Conservation (phyloP, 2,329 filamentous ascomycete species). For the Scytalidium lignicola region DNA sequence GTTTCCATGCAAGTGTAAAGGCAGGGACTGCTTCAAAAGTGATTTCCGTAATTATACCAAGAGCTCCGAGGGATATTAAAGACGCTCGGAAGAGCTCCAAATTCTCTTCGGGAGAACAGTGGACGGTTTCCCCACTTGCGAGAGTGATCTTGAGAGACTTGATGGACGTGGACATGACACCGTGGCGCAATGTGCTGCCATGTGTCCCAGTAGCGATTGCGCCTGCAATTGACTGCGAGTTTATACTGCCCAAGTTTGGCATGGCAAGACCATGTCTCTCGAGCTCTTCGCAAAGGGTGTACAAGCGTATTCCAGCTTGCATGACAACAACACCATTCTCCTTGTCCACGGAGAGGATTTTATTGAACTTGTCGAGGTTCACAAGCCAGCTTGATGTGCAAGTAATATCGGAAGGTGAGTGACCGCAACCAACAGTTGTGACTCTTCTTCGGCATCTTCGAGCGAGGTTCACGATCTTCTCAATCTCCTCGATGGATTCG, state of each 20-base stretch:
- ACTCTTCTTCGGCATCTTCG: slow-evolving; percentile 75
- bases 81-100: slow-evolving; percentile 82
- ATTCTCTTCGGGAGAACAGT: slow-evolving; percentile 63
- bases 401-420: slow-evolving; percentile 88
- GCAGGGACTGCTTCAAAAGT: slow-evolving; percentile 75
- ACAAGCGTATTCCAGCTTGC: slow-evolving; percentile 83
- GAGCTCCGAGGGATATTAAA: slow-evolving; percentile 77
- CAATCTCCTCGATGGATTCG: slow-evolving; percentile 71
- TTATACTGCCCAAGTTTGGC: slow-evolving; percentile 91
- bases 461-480: slow-evolving; percentile 77
- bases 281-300: slow-evolving; percentile 66
- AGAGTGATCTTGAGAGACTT: slow-evolving; percentile 73
- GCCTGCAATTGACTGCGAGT: slow-evolving; percentile 87
- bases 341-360: slow-evolving; percentile 64
- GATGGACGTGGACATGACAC: slow-evolving; percentile 76
- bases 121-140: slow-evolving; percentile 68
- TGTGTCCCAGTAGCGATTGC: slow-evolving; percentile 93
- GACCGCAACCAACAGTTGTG: slow-evolving; percentile 81
- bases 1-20: slow-evolving; percentile 83
- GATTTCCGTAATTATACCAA: slow-evolving; percentile 88
- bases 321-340: slow-evolving; percentile 65
- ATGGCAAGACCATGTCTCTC: slow-evolving; percentile 75
- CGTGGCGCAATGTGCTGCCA: slow-evolving; percentile 79
- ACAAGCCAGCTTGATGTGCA: slow-evolving; percentile 93
- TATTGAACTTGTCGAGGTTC: slow-evolving; percentile 80